Evolutionary conservation across 1,284 basidiomycete species (phyloP).

Genomic region (Acaromyces ingoldii): DNA sequence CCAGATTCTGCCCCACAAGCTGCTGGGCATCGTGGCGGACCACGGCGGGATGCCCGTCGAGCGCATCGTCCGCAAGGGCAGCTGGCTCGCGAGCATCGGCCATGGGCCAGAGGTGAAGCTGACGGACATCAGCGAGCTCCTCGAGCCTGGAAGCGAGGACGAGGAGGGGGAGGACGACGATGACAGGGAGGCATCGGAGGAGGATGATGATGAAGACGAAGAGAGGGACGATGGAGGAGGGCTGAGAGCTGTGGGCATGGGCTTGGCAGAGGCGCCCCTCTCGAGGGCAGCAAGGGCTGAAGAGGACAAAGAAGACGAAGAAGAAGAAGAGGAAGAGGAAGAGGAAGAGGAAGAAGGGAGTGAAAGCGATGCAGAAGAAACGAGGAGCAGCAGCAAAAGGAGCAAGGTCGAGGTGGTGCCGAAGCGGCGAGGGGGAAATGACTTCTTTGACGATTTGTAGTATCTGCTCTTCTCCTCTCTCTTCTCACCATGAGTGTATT

Average conservation of each 20-base stretch:
- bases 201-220: conserved; percentile 1
- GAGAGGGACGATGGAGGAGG: neutral
- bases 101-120: conserved; percentile 81
- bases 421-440: no score
- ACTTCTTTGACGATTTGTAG: conserved; percentile 11
- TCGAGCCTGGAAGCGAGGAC: conserved; percentile 53
- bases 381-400: conserved; percentile 1
- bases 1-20: conserved; percentile 79
- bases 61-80: conserved; percentile 65
- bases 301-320: conserved; percentile 6
- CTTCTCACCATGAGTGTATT: neutral
- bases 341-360: no score
- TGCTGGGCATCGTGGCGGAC: conserved; percentile 82
- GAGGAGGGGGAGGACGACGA: conserved; percentile 25
- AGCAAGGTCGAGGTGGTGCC: no score
- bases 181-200: conserved; percentile 12
- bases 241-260: conserved; percentile 3
- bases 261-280: neutral
- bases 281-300: conserved; percentile 1
- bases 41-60: conserved; percentile 82
- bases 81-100: conserved; percentile 87
- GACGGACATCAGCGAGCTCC: conserved; percentile 70
- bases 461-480: conserved; percentile 12
- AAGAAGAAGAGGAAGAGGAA: conserved; percentile 8
- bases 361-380: conserved; percentile 4